These are phyloP conservation scores for Endocalyx cinctus DNA, from an alignment of 2,329 filamentous ascomycete genomes.

Conservation along the genomic window DNA sequence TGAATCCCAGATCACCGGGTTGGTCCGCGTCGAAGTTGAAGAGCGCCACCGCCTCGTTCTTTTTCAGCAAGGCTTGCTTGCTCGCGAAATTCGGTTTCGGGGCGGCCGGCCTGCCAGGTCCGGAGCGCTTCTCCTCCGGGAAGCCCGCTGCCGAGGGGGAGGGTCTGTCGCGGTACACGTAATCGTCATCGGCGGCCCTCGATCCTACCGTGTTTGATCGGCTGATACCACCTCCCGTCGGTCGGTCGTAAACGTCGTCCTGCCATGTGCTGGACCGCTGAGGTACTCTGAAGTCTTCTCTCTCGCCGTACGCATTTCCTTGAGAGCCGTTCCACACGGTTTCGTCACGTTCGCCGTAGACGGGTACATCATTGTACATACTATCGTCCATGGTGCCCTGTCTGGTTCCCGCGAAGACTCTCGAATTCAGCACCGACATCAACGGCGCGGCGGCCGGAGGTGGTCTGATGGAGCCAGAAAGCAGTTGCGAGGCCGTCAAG, in stretches of 20 bases:
- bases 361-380: slow-evolving; percentile 91
- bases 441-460: slow-evolving; percentile 81
- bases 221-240: slow-evolving; percentile 33
- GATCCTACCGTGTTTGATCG: slow-evolving; percentile 50
- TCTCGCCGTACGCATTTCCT: slow-evolving; percentile 57
- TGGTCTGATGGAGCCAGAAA: slow-evolving; percentile 71
- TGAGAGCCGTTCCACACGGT: slow-evolving; percentile 76
- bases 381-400: slow-evolving; percentile 44
- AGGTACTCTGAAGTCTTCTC: slow-evolving; percentile 44
- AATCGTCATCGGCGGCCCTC: slow-evolving; percentile 37
- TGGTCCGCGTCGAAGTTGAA: slow-evolving; percentile 95
- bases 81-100: slow-evolving; percentile 80
- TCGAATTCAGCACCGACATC: slow-evolving; percentile 78
- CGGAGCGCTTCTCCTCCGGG: slow-evolving; percentile 40
- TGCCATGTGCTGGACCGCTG: slow-evolving; percentile 67
- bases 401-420: slow-evolving; percentile 70
- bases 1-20: slow-evolving; percentile 87
- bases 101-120: slow-evolving; percentile 74
- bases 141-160: slow-evolving; percentile 43
- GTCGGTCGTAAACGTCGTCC: slow-evolving; percentile 69
- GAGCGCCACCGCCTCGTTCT: slow-evolving; percentile 83
- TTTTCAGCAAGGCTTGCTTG: slow-evolving; percentile 51
- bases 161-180: slow-evolving; percentile 34
- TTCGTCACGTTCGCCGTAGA: slow-evolving; percentile 81
- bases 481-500: slow-evolving; percentile 74